Evolutionary conservation across 805 yeast species (phyloP).

Genomic region (Pichia gijzeniarum): DNA sequence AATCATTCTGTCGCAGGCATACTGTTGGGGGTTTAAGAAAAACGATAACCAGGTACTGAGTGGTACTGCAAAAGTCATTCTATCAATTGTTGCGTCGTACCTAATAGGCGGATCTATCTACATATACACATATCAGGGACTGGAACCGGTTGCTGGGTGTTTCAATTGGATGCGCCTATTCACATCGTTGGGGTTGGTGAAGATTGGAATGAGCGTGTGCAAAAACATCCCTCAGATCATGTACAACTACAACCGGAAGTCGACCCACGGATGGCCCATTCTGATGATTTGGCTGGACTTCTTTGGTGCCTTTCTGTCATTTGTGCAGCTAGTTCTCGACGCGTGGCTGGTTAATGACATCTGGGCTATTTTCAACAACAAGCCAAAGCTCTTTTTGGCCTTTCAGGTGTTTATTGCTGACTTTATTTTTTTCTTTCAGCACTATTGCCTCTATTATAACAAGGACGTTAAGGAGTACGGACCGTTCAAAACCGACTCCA

Average conservation of each 20-base stretch:
- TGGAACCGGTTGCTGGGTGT: constrained; percentile 11
- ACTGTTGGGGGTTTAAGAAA: constrained; percentile 29
- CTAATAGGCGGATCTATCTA: constrained; percentile 9
- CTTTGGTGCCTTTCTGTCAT: constrained; percentile 27
- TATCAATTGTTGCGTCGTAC: constrained; percentile 15
- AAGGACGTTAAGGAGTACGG: constrained; percentile 22
- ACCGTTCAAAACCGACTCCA: constrained; percentile 12
- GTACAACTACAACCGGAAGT: constrained; percentile 30
- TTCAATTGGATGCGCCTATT: constrained; percentile 30
- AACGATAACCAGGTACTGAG: constrained; percentile 29
- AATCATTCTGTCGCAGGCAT: constrained; percentile 28
- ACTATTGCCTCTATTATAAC: constrained; percentile 27
- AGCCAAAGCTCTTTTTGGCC: constrained; percentile 29
- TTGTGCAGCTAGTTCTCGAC: constrained; percentile 27
- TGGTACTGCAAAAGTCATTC: constrained; percentile 16
- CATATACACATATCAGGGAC: constrained; percentile 13
- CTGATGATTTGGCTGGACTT: constrained; percentile 30
- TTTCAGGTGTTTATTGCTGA: constrained; percentile 28
- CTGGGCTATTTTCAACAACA: constrained; percentile 23
- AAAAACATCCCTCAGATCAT: constrained; percentile 32
- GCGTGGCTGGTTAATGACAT: constrained; percentile 23
- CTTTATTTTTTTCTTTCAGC: constrained; percentile 28
- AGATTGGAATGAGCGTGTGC: constrained; percentile 30
- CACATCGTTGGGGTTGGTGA: constrained; percentile 29
- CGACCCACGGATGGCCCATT: constrained; percentile 36